Base-by-base conservation (phyloP, 2,329 filamentous ascomycete species). In the Huntiella bhutanensis region DNA sequence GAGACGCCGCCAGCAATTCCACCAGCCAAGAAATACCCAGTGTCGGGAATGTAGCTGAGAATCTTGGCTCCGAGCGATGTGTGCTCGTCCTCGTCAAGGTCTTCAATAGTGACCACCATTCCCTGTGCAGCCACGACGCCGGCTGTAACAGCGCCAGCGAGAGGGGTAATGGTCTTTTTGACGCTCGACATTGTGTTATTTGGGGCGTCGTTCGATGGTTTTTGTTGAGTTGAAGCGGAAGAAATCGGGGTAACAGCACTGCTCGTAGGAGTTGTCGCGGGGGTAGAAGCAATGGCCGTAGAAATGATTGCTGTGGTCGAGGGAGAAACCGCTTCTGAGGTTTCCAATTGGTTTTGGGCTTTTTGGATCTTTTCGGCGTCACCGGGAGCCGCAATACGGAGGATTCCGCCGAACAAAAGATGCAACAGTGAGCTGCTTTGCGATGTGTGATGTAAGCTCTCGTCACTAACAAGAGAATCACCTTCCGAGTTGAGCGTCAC, bases 11-110 rank as follows among this genome's bases (percentile, higher is more conserved):
- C 91, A 60, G 88, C 86, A 60, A 93, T 70, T 62, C 86, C 91
- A 69, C 91, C 91, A 61, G 91, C 91, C 66, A 93, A 65, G 64
- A 96, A 98, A 67, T 96, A 98, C 73, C 91, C 91, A 93, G 81
- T 72, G 76, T 85, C 75, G 62, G 82, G 83, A 62, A 85, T 69
- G 69, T 80, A 71, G 60, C 69, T 67, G 61, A 73, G 77, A 68
- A 79, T 73, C 67, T 61, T 67, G 41, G 28, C 41, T 58, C 13
- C 13, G 13, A 16, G 34, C 16, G 45, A 15, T 55, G 13, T 39
- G 16, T 17, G 7, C 28, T 43, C 15, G 7, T 43, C 38, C 3
- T 47, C 28, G 17, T 41, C 33, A 33, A 33, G 15, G 10, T 32
- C 33, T n/a, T 32, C 45, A 43, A 37, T 22, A 15, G 38, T 13